Percentiles rank a stretch among this genome's conserved stretches.
phyloP scores from a whole-genome alignment of 2,329 filamentous ascomycete genomes.

The Colletotrichum spinosum region DNA sequence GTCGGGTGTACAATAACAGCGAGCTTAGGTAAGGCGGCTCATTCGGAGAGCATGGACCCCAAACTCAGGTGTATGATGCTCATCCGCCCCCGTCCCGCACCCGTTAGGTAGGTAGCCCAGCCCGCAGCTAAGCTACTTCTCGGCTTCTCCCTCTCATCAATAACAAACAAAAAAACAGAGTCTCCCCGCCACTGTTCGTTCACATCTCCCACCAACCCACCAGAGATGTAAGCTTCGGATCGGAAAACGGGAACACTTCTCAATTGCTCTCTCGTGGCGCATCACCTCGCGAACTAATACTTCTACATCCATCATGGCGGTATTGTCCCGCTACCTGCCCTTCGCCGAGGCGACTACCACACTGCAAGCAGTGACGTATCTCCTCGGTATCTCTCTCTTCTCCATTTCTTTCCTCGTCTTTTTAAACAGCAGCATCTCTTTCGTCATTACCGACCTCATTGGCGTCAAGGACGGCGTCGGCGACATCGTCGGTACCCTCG shows the following conservation, averaged over 20 bases:
- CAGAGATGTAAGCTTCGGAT: slow-evolving; percentile 34
- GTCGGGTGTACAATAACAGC: slow-evolving; percentile 4
- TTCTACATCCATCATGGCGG: slow-evolving; percentile 36
- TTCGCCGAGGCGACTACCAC: slow-evolving; percentile 71
- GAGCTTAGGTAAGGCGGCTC: slow-evolving; percentile 33
- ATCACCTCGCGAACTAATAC: neutral
- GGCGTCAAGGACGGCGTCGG: slow-evolving; percentile 79
- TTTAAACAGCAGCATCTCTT: slow-evolving; percentile 85
- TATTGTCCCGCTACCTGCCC: slow-evolving; percentile 61
- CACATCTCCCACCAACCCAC: slow-evolving; percentile 6
- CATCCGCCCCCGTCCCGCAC: slow-evolving; percentile 24
- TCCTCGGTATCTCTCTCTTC: slow-evolving; percentile 85
- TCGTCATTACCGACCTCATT: slow-evolving; percentile 86
- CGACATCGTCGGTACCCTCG: slow-evolving; percentile 84
- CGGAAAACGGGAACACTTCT: slow-evolving; percentile 18
- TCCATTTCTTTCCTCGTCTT: slow-evolving; percentile 92
- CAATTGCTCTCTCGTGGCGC: slow-evolving; percentile 21
- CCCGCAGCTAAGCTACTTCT: slow-evolving; percentile 16
- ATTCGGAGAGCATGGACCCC: slow-evolving; percentile 14
- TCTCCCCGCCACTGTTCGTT: neutral
- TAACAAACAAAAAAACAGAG: slow-evolving; percentile 28
- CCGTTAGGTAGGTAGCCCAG: neutral
- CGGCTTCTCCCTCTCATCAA: slow-evolving; percentile 33
- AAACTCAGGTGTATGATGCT: slow-evolving; percentile 29
- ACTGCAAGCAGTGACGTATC: slow-evolving; percentile 77